Conservation (phyloP, 2,329 filamentous ascomycete species). For the Penicillium verrucosum region DNA sequence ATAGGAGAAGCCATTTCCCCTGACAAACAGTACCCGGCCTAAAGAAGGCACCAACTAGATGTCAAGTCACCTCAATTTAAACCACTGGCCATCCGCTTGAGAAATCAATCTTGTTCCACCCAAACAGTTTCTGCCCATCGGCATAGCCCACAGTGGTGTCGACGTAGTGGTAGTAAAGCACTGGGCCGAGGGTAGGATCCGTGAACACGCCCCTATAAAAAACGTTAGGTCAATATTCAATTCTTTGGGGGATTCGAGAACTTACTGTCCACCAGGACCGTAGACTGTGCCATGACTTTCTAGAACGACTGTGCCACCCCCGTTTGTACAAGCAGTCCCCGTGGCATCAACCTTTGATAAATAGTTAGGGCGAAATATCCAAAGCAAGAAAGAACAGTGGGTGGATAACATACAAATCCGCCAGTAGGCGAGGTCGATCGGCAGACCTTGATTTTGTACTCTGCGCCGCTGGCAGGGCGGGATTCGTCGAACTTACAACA, state of each 20-base stretch:
- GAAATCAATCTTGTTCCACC: constrained; percentile 47
- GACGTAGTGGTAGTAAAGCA: constrained; percentile 64
- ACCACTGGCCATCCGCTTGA: constrained; percentile 47
- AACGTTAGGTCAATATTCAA: constrained; percentile 1
- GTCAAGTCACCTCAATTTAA: constrained; percentile 11
- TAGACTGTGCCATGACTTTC: constrained; percentile 60
- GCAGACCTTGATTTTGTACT: constrained; percentile 66
- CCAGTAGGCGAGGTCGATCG: constrained; percentile 53
- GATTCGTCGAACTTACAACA: constrained; percentile 59
- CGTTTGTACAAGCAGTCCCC: constrained; percentile 52
- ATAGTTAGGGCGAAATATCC: neutral
- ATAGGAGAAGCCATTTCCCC: neutral
- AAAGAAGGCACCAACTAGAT: neutral
- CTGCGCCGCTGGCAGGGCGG: constrained; percentile 54
- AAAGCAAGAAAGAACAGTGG: neutral
- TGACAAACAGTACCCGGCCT: neutral
- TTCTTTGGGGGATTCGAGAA: constrained; percentile 22
- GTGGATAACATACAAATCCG: constrained; percentile 47
- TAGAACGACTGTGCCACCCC: constrained; percentile 61
- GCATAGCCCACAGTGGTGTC: constrained; percentile 53
- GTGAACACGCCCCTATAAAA: constrained; percentile 29
- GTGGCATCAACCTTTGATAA: constrained; percentile 46
- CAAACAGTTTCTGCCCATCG: constrained; percentile 48
- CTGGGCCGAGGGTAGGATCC: constrained; percentile 45
- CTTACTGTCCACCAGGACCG: constrained; percentile 63